Evolutionary conservation across 257 asterid species (phyloP), one percentile per base, ranked within the genome.

Genomic region (Ajuga chamaepitys): DNA sequence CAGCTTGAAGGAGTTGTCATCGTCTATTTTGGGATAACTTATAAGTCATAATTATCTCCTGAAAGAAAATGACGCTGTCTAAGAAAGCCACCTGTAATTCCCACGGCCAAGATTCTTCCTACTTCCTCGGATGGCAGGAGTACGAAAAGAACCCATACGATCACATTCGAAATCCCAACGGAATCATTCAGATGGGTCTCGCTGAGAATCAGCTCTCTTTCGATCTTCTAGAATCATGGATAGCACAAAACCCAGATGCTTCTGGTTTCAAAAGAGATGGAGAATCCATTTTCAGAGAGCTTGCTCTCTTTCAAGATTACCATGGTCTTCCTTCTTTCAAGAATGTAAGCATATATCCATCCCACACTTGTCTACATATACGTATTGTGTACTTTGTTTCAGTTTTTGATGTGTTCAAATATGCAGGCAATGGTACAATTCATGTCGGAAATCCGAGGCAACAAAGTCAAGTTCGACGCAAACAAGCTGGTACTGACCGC

Each of bases 391-490:
- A 4, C 37, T 30, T 8, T 50, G 7, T 20, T 48, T 5, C 1
- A 51, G 21, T 6, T 44, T 0, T n/a, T 25, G 7, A 21, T 9
- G 7, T 70, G 11, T 61, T 2, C 22, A 14, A 26, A 1, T 12
- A 7, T 71, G n/a, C 79, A 86, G 94, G 86, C 91, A 21, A 12
- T 88, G 65, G 85, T 67, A 6, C 67, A 80, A 42, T 88, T 86
- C 77, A 84, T 86, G 96, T 74, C 79, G 26, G 87, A 86, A 68
- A 82, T 88, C 38, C 75, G 96, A 52, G 88, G 92, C 24, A 88
- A 81, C 78, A 88, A 74, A 61, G 89, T 82, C 55, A 66, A 24
- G 60, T 82, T 88, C 38, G 77, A 84, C 13, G 61, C 92, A 0
- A 73, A 70, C 53, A 86, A 86, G 21, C 74, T 88, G 0, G 93